Percentiles rank a stretch among this genome's conserved stretches.
These are phyloP conservation scores for Agaricus bisporus DNA, from an alignment of 768 basidiomycete species.

Conservation along the genomic window DNA sequence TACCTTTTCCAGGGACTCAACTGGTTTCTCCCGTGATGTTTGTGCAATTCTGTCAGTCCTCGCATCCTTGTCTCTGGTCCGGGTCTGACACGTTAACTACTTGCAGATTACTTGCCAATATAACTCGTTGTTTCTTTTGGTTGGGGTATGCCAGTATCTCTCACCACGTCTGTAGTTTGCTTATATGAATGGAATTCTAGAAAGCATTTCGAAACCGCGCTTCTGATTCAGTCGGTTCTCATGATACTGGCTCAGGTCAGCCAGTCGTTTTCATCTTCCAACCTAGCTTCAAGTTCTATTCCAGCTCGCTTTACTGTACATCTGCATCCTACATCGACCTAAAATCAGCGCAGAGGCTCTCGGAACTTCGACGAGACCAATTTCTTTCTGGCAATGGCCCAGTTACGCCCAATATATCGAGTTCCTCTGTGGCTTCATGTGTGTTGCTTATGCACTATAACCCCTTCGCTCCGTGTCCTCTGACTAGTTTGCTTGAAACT, in stretches of 20 bases:
- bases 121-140: constrained; percentile 90
- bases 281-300: constrained; percentile 1
- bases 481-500: not conserved
- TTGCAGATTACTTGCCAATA: constrained; percentile 71
- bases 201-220: constrained; percentile 65
- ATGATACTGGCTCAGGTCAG: constrained; percentile 82
- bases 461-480: not conserved
- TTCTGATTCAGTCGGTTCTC: constrained; percentile 76
- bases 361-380: constrained; percentile 54
- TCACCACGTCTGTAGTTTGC: not conserved
- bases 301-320: constrained; percentile 73
- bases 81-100: not conserved
- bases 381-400: constrained; percentile 85
- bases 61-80: constrained; percentile 3
- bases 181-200: constrained; percentile 20
- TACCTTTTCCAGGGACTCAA: constrained; percentile 54
- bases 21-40: constrained; percentile 82
- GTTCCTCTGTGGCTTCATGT: constrained; percentile 79
- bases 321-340: constrained; percentile 72
- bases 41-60: constrained; percentile 70
- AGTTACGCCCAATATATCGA: constrained; percentile 76
- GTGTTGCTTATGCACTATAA: constrained; percentile 12
- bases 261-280: not conserved
- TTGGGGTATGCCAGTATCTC: constrained; percentile 41
- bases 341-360: constrained; percentile 51